These are phyloP conservation scores for Murraya paniculata DNA, from an alignment of 345 rosid genomes.

Conservation along the genomic window DNA sequence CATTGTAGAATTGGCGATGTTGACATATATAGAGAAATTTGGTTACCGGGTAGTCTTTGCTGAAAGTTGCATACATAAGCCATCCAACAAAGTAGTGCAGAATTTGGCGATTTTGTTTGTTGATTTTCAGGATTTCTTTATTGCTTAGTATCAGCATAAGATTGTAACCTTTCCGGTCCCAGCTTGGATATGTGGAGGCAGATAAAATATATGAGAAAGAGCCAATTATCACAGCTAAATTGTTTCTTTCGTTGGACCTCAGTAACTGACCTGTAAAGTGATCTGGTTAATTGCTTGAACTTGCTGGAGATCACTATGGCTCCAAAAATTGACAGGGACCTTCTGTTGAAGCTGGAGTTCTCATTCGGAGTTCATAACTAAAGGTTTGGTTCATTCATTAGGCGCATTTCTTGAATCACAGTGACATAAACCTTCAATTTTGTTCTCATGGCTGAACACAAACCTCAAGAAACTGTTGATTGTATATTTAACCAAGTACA, in stretches of 20 bases:
- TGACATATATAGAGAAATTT: slow-evolving; percentile 10
- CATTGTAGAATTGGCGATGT: slow-evolving; percentile 10
- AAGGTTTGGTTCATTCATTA: slow-evolving; percentile 11
- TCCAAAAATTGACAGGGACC: background rate
- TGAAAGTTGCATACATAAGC: slow-evolving; percentile 2
- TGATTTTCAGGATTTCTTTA: slow-evolving; percentile 14
- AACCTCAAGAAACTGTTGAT: background rate
- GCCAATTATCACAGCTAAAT: slow-evolving; percentile 1
- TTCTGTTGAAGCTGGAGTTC: background rate
- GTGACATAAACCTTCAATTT: background rate
- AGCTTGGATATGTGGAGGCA: slow-evolving; percentile 16
- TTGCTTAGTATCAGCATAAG: slow-evolving; percentile 10
- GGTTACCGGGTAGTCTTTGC: background rate
- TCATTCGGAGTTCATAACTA: background rate
- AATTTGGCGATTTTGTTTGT: slow-evolving; percentile 18
- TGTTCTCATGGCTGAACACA: background rate
- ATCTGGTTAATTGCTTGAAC: slow-evolving; percentile 1
- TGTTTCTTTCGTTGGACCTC: slow-evolving; percentile 1
- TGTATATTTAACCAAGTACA: slow-evolving; percentile 18
- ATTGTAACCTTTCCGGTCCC: slow-evolving; percentile 23
- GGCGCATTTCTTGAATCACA: background rate
- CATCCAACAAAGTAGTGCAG: slow-evolving; percentile 14
- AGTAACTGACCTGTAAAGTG: background rate
- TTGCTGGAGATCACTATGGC: background rate
- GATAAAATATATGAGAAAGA: slow-evolving; percentile 4